phyloP scores from a whole-genome alignment of 2,329 filamentous ascomycete species.

The Celoporthe dispersa region DNA sequence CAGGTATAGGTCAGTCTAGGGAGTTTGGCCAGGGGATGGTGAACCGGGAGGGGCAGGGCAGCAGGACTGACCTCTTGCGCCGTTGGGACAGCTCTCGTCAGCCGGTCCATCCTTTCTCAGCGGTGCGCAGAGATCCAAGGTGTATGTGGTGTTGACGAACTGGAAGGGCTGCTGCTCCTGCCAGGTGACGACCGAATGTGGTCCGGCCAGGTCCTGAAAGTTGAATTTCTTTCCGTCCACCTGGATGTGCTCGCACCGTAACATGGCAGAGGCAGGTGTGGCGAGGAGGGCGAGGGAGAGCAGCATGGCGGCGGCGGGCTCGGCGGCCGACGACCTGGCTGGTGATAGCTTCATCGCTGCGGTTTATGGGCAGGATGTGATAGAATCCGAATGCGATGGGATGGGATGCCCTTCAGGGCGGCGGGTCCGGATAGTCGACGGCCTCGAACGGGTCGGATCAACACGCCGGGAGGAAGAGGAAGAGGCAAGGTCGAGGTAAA shows the following conservation, averaged over 20 bases:
- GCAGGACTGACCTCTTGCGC: constrained; percentile 64
- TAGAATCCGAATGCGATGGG: background rate
- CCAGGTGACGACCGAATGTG: constrained; percentile 69
- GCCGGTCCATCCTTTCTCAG: constrained; percentile 63
- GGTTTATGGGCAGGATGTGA: background rate
- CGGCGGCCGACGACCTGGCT: constrained; percentile 37
- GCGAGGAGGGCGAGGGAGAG: constrained; percentile 41
- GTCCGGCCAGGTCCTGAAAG: constrained; percentile 65
- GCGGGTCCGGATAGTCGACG: background rate
- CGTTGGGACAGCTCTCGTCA: constrained; percentile 67
- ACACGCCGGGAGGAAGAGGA: background rate
- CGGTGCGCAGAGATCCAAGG: constrained; percentile 74
- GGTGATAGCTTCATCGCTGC: constrained; percentile 45
- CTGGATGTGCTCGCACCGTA: constrained; percentile 66
- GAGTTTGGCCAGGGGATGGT: background rate
- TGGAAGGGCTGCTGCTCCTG: constrained; percentile 51
- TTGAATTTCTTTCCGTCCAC: constrained; percentile 66
- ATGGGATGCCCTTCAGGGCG: background rate
- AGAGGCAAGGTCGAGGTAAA: background rate
- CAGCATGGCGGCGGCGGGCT: constrained; percentile 44
- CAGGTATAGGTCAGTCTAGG: constrained; percentile 13
- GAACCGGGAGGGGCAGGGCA: background rate
- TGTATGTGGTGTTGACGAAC: constrained; percentile 77
- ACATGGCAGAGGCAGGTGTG: constrained; percentile 49
- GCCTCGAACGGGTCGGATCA: background rate